Evolutionary conservation across 148 eudicot species (phyloP).

Genomic region (Silene uniflora): DNA sequence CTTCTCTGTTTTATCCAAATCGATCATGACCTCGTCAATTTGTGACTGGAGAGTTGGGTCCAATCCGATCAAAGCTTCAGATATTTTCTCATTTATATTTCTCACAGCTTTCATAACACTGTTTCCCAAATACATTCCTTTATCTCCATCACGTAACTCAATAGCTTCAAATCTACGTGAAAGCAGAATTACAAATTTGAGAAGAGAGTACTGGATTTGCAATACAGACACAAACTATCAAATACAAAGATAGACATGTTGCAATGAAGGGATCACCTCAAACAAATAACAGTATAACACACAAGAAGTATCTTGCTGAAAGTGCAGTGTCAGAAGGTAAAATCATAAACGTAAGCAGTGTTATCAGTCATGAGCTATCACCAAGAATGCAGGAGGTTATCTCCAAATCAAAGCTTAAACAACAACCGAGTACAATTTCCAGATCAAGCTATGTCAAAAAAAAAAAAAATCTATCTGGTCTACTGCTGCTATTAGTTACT

Average conservation of each 20-base stretch:
- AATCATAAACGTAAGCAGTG: not conserved
- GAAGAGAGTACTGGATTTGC: not conserved
- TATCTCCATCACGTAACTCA: constrained; percentile 93
- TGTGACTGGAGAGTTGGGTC: constrained; percentile 95
- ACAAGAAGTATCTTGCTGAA: not conserved
- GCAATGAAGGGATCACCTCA: not conserved
- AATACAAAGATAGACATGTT: not conserved
- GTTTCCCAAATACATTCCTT: constrained; percentile 73
- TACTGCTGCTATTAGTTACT: too few relatives aligned
- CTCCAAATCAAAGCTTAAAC: too few relatives aligned
- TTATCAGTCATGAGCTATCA: not conserved
- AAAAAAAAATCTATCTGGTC: not conserved
- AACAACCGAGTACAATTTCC: not conserved
- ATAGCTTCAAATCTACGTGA: constrained; percentile 75
- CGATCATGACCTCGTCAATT: constrained; percentile 96
- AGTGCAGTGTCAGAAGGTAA: not conserved
- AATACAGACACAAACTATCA: not conserved
- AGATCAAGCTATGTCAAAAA: not conserved
- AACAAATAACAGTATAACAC: not conserved
- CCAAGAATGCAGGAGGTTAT: too few relatives aligned
- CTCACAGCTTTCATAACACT: constrained; percentile 82
- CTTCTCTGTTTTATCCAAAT: constrained; percentile 94
- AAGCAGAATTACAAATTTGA: constrained; percentile 9
- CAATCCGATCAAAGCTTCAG: constrained; percentile 94
- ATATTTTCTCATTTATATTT: constrained; percentile 88